Evolutionary conservation across 345 rosid genomes (phyloP).

Genomic region (Eucalyptus tenuipes): DNA sequence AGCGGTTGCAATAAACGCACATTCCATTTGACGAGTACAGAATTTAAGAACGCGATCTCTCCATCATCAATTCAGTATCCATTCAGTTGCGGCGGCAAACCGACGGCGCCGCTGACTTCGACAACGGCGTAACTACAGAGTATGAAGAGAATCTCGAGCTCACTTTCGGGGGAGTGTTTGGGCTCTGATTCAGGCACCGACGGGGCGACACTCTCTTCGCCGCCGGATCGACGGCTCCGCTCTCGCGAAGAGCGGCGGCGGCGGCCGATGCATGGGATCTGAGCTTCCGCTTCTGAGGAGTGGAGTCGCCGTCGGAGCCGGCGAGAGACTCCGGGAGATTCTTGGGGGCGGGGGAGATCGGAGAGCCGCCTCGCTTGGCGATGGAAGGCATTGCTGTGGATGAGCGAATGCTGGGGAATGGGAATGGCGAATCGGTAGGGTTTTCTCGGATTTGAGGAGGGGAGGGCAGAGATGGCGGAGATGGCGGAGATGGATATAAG

Average conservation of each 20-base stretch:
- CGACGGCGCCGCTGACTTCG: background rate
- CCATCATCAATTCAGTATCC: background rate
- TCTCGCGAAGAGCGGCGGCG: background rate
- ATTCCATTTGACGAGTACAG: background rate
- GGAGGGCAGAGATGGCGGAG: background rate
- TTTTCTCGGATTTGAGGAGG: background rate
- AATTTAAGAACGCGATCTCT: background rate
- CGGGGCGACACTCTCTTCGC: slow-evolving; percentile 43
- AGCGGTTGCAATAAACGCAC: background rate
- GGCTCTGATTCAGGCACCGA: slow-evolving; percentile 21
- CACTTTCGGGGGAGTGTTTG: slow-evolving; percentile 7
- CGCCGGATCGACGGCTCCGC: slow-evolving; percentile 11
- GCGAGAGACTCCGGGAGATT: background rate
- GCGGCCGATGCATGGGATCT: slow-evolving; percentile 21
- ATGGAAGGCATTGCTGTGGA: slow-evolving; percentile 39
- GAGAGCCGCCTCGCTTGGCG: slow-evolving; percentile 25
- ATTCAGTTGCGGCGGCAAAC: background rate
- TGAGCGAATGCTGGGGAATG: background rate
- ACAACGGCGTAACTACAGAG: background rate
- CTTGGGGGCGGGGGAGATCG: background rate
- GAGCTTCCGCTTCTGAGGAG: slow-evolving; percentile 41
- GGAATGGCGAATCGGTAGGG: background rate
- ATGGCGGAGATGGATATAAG: background rate
- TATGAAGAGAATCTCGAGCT: background rate
- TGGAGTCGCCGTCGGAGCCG: slow-evolving; percentile 18